Evolutionary conservation across 179 eudicot genomes (phyloP).

Genomic region (Actinidia arguta): DNA sequence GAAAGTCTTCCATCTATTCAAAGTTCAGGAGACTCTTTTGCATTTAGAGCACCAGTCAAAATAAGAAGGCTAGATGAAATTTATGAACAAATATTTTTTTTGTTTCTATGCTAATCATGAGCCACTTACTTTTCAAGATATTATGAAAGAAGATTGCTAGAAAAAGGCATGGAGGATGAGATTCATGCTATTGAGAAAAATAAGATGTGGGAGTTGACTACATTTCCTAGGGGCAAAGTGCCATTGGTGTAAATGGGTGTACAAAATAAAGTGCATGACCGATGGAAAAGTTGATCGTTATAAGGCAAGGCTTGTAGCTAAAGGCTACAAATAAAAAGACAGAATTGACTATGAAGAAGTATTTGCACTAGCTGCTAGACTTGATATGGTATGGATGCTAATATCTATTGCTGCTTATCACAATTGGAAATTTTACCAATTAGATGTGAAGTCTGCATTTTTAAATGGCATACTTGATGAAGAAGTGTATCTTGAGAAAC

Average conservation of each 20-base stretch:
- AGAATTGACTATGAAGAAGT: not conserved
- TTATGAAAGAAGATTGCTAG: not conserved
- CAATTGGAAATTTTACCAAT: not conserved
- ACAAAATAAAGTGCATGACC: too few species aligned
- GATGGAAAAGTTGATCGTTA: too few species aligned
- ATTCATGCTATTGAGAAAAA: not conserved
- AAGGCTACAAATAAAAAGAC: not conserved
- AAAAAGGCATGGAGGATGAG: not conserved
- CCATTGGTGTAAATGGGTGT: too few species aligned
- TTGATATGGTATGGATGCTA: not conserved
- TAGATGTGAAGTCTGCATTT: not conserved
- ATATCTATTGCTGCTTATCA: not conserved
- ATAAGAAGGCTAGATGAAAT: too few species aligned
- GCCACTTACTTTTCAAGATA: not conserved
- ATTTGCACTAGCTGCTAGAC: not conserved
- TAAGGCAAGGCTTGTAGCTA: too few species aligned
- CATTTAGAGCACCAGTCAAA: too few species aligned
- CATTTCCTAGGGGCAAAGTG: too few species aligned
- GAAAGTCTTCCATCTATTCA: too few species aligned
- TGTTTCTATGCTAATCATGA: too few species aligned
- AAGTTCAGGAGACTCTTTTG: too few species aligned
- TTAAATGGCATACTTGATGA: not conserved
- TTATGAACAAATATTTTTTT: too few species aligned
- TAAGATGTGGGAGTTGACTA: not conserved
- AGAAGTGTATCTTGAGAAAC: not conserved